Conservation (phyloP, 1,284 basidiomycete species). For the Phylloporus gajari region DNA sequence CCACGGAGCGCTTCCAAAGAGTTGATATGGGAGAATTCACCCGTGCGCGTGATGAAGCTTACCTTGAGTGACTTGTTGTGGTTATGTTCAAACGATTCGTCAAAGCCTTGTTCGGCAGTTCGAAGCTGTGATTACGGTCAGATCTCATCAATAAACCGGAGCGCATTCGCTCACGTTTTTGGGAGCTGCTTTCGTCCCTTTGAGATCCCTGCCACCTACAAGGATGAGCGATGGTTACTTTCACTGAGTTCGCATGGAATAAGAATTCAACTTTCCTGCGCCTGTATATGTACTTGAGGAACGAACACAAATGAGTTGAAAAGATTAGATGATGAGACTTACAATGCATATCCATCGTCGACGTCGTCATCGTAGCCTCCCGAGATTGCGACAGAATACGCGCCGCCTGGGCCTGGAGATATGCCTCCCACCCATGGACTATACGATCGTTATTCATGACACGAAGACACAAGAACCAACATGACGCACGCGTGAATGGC, state of each 20-base stretch:
- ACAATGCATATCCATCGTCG: conserved; percentile 84
- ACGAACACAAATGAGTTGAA: conserved; percentile 4
- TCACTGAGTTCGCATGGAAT: neutral
- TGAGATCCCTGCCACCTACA: conserved; percentile 81
- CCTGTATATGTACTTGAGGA: conserved; percentile 75
- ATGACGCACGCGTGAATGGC: conserved; percentile 77
- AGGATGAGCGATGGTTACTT: conserved; percentile 4
- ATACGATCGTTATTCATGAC: conserved; percentile 29
- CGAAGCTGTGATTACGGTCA: conserved; percentile 65
- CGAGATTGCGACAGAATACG: conserved; percentile 82
- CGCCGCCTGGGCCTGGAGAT: conserved; percentile 69
- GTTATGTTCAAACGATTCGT: conserved; percentile 79
- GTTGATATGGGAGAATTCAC: conserved; percentile 3
- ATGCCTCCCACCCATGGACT: conserved; percentile 85
- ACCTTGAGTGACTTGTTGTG: conserved; percentile 78
- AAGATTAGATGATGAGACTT: conserved; percentile 45
- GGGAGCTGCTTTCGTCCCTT: conserved; percentile 77
- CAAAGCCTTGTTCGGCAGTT: conserved; percentile 82
- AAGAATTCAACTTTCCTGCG: conserved; percentile 56
- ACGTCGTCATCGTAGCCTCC: conserved; percentile 89
- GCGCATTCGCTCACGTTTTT: conserved; percentile 69
- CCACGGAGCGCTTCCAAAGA: conserved; percentile 66
- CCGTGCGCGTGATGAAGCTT: neutral
- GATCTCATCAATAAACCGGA: neutral
- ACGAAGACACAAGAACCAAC: neutral